A percentile compares a stretch with the other conserved stretches of the same genome.
Evolutionary conservation across 2,329 filamentous ascomycete genomes (phyloP).

Genomic region (Calonectria pseudoturangicola): DNA sequence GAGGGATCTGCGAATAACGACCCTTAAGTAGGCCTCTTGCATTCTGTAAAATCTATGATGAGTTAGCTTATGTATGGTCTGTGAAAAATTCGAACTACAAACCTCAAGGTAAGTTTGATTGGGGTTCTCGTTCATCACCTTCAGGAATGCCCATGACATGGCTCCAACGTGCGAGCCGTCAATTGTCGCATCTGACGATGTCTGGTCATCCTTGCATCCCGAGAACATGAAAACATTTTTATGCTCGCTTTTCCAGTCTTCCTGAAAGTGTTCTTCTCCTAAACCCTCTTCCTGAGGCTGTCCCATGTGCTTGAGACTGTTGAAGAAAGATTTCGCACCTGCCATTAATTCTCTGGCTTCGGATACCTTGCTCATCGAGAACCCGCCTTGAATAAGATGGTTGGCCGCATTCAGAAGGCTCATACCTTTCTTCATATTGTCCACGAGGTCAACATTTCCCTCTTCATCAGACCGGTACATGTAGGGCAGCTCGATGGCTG

Average conservation of each 20-base stretch:
- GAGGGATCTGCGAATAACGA: background rate
- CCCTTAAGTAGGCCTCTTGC: conserved; percentile 1
- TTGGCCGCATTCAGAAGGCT: background rate
- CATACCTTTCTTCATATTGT: background rate
- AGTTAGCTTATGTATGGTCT: background rate
- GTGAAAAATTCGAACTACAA: background rate
- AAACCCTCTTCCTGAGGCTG: background rate
- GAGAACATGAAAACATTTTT: conserved; percentile 16
- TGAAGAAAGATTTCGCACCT: background rate
- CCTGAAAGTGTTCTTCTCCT: conserved; percentile 9
- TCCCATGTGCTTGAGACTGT: background rate
- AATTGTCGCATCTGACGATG: conserved; percentile 7
- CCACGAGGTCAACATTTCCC: background rate
- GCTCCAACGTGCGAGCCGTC: background rate
- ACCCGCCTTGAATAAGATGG: conserved; percentile 9
- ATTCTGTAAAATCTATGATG: background rate
- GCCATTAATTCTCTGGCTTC: conserved; percentile 6
- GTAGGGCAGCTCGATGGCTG: conserved; percentile 14
- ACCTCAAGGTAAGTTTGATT: background rate
- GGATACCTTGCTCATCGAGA: background rate
- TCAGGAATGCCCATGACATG: conserved; percentile 19
- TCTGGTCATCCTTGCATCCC: conserved; percentile 7
- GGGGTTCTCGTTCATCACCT: conserved; percentile 8
- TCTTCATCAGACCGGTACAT: conserved; percentile 7
- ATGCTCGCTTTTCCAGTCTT: conserved; percentile 3